These are phyloP conservation scores for Cronartium ribicola DNA, from an alignment of 1,284 basidiomycete genomes.

Conservation along the genomic window DNA sequence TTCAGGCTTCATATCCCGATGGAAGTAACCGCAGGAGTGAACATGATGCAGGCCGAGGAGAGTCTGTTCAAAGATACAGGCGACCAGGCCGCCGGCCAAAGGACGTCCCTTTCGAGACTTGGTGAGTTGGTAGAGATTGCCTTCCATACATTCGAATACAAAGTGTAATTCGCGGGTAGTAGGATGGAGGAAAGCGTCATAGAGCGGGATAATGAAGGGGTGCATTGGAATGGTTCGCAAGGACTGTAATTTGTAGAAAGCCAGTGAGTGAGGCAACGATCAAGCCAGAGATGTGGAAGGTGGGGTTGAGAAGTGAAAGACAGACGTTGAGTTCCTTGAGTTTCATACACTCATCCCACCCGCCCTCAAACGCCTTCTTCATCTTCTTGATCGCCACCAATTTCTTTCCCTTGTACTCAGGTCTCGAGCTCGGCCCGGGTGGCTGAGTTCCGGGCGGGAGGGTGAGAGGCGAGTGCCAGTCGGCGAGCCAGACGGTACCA, in stretches of 20 bases:
- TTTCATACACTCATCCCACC: conserved; percentile 92
- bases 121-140: conserved; percentile 98
- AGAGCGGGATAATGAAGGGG: conserved; percentile 95
- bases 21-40: conserved; percentile 88
- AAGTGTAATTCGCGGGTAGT: conserved; percentile 93
- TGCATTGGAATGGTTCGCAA: conserved; percentile 89
- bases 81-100: conserved; percentile 88
- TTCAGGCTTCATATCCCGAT: conserved; percentile 99
- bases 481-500: conserved; percentile 95
- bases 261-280: not conserved
- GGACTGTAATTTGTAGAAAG: conserved; percentile 60
- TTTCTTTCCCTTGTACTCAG: conserved; percentile 89
- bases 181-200: conserved; percentile 96
- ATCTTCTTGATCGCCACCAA: conserved; percentile 97
- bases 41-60: conserved; percentile 87
- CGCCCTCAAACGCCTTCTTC: conserved; percentile 94
- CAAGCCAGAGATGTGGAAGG: conserved; percentile 13
- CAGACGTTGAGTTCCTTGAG: conserved; percentile 91
- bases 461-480: conserved; percentile 94
- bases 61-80: conserved; percentile 91
- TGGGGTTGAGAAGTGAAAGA: not conserved
- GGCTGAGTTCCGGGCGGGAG: conserved; percentile 60
- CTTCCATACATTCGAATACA: conserved; percentile 99
- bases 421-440: conserved; percentile 66
- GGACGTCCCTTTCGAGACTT: conserved; percentile 91